Evolutionary conservation across 164 flowering plant genomes (phyloP).

Genomic region (Nymphaea colorata): DNA sequence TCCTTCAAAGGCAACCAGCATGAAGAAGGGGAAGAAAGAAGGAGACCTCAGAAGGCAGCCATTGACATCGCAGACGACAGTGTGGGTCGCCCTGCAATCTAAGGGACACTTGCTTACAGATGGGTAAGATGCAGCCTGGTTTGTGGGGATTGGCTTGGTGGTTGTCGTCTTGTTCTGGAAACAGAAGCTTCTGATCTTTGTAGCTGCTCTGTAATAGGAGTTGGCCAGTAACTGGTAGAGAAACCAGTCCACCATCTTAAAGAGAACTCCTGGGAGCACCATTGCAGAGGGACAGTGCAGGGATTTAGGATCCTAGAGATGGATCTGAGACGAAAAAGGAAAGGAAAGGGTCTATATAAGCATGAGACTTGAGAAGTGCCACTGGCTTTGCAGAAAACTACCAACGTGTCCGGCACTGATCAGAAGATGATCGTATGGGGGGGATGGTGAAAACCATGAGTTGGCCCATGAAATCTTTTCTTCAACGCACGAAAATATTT

Average conservation of each 20-base stretch:
- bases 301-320: no score
- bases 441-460: no score
- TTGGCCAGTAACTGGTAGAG: slow-evolving; percentile 42
- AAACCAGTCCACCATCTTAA: slow-evolving; percentile 44
- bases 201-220: slow-evolving; percentile 41
- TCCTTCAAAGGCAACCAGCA: slow-evolving; percentile 86
- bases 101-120: slow-evolving; percentile 24
- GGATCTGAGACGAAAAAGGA: no score
- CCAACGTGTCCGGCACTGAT: no score
- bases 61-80: slow-evolving; percentile 51
- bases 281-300: slow-evolving; percentile 2
- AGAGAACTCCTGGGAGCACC: slow-evolving; percentile 36
- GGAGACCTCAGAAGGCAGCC: slow-evolving; percentile 34
- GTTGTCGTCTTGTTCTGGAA: slow-evolving; percentile 21
- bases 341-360: no score
- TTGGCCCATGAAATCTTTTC: no score
- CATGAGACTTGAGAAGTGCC: no score
- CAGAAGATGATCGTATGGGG: no score
- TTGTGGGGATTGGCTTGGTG: background rate
- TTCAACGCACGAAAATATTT: no score
- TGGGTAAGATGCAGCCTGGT: slow-evolving; percentile 14
- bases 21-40: slow-evolving; percentile 77
- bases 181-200: slow-evolving; percentile 34
- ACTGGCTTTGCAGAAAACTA: no score
- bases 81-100: slow-evolving; percentile 18